These are phyloP conservation scores for Candida taoyuanica DNA, from an alignment of 805 yeast genomes.

Conservation along the genomic window DNA sequence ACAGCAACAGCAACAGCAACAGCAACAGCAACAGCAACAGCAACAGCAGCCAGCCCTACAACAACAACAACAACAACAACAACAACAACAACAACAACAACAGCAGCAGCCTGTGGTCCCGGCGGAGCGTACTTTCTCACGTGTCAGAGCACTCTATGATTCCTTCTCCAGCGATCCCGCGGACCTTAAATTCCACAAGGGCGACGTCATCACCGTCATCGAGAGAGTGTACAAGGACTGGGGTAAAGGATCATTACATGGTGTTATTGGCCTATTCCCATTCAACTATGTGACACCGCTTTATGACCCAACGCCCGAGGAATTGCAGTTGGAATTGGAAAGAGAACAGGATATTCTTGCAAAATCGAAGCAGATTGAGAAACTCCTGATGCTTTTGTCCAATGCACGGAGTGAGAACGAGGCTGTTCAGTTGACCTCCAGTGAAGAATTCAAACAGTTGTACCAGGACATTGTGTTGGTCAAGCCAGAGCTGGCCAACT, in stretches of 20 bases:
- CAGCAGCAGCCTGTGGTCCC: slow-evolving; percentile 3
- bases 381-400: slow-evolving; percentile 53
- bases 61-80: slow-evolving; percentile 16
- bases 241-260: slow-evolving; percentile 88
- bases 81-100: slow-evolving; percentile 17
- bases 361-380: slow-evolving; percentile 58
- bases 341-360: slow-evolving; percentile 38
- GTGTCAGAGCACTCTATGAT: slow-evolving; percentile 85
- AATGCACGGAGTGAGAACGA: slow-evolving; percentile 27
- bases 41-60: slow-evolving; percentile 12
- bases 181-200: slow-evolving; percentile 80
- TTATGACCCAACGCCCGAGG: slow-evolving; percentile 58
- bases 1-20: slow-evolving; percentile 12
- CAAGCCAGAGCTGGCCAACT: slow-evolving; percentile 67
- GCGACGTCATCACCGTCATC: slow-evolving; percentile 82
- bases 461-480: slow-evolving; percentile 70
- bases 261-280: slow-evolving; percentile 85
- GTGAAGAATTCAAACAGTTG: slow-evolving; percentile 66
- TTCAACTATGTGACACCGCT: slow-evolving; percentile 84
- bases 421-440: slow-evolving; percentile 36
- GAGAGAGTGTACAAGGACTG: slow-evolving; percentile 90
- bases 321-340: slow-evolving; percentile 45
- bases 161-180: slow-evolving; percentile 74
- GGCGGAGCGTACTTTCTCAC: slow-evolving; percentile 36
- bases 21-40: slow-evolving; percentile 15